Base-by-base conservation (phyloP, 2,329 filamentous ascomycete genomes). In the Clarireedia hainanense region DNA sequence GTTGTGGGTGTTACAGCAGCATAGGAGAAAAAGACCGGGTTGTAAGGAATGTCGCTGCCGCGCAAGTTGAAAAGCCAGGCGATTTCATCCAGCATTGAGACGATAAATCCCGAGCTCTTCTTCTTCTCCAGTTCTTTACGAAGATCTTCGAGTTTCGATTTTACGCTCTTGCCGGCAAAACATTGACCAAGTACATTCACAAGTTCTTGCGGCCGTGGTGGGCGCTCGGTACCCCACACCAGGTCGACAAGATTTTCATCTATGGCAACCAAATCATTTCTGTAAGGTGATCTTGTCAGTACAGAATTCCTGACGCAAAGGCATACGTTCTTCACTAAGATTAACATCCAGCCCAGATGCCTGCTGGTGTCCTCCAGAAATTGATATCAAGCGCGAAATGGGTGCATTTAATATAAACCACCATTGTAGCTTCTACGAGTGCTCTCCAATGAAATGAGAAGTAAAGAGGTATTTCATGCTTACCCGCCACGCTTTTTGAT, bases 21-120 rank as follows among this genome's bases (percentile, higher is more conserved):
- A 67, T 97, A 99, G 15, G 92, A 94, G 73, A 97, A 97, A 76
- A 99, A 97, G 50, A 99, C 94, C 0, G 94, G 94, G 69, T 99
- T 99, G 75, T 94, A 99, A 0, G 91, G 89, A 62, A 99, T 97
- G 69, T 97, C 94, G 70, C 80, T 94, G 64, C 94, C 94, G 64
- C 94, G 85, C 49, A 99, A 75, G 72, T 99, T 99, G 76, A 96
- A 96, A n/a, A 99, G 79, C 94, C 94, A 99, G 10, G 94, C 94
- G 65, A 96, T 84, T 72, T 99, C 94, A 67, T 99, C 94, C 45
- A 99, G 81, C 85, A 95, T 91, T 5, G 91, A 96, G 47, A 97
- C 83, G 49, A 97, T 84, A 64, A 97, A 90, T 1, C 89, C 92
- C 17, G 85, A 80, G 5, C 85, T 86, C 68, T 94, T 94, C 74